Evolutionary conservation across 768 basidiomycete genomes (phyloP).

Genomic region (Hypholoma sublateritium): DNA sequence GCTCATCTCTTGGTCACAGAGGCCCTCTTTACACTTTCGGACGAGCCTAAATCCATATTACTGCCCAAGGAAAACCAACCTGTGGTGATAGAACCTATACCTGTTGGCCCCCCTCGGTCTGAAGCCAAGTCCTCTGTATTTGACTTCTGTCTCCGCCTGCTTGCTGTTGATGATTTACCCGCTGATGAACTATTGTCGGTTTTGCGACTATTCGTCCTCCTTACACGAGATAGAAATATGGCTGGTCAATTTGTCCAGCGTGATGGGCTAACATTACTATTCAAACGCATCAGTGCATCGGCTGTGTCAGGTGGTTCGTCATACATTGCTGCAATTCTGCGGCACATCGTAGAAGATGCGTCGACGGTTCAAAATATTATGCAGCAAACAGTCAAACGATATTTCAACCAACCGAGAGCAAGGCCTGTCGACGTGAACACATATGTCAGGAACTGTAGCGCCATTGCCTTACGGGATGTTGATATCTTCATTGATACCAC

Average conservation of each 20-base stretch:
- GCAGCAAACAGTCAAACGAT: constrained; percentile 79
- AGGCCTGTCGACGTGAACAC: constrained; percentile 64
- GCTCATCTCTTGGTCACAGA: constrained; percentile 85
- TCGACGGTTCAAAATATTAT: constrained; percentile 67
- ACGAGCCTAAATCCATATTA: constrained; percentile 64
- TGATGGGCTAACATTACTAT: constrained; percentile 62
- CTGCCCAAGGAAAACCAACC: constrained; percentile 74
- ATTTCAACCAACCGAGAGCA: constrained; percentile 72
- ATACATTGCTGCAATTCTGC: constrained; percentile 85
- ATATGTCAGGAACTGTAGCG: constrained; percentile 75
- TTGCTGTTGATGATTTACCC: constrained; percentile 61
- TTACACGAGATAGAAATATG: constrained; percentile 70
- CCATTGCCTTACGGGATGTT: constrained; percentile 81
- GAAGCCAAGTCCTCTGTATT: constrained; percentile 70
- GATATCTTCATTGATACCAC: constrained; percentile 73
- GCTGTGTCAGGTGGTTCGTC: constrained; percentile 73
- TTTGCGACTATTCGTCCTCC: constrained; percentile 78
- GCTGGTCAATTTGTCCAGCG: constrained; percentile 68
- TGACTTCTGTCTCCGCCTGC: constrained; percentile 73
- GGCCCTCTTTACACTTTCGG: constrained; percentile 72
- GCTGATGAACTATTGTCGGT: constrained; percentile 82
- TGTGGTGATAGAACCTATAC: constrained; percentile 48
- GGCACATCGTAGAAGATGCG: constrained; percentile 86
- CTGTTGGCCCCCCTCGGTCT: constrained; percentile 58
- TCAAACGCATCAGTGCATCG: constrained; percentile 63